Evolutionary conservation across 768 basidiomycete species (phyloP), one percentile per base, ranked within the genome.

Genomic region (Serendipita sp.): DNA sequence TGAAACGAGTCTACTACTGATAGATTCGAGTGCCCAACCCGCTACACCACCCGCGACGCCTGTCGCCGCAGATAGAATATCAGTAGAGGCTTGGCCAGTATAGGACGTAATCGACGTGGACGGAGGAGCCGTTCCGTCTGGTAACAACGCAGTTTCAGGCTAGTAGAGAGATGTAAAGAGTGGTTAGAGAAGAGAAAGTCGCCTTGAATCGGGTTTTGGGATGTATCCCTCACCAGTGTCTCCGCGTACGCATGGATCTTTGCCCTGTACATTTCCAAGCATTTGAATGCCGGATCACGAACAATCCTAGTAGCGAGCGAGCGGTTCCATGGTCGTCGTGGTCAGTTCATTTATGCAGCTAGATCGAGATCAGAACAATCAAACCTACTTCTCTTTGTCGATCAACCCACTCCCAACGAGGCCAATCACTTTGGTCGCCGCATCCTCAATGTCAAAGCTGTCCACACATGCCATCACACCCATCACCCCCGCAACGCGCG

Each of bases 241-340:
- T 79, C 79, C 1, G 86, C 89, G 67, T 96, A 80, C 5, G 75
- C 79, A 69, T 96, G 91, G 30, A 97, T 74, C 65, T 80, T 83
- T 71, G 88, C 89, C 65, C 95, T 76, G 69, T 96, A 93, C 53
- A 95, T 74, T 44, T 90, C 89, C 62, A 95, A 78, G 3, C 92
- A 87, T 72, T 89, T 95, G 78, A 95, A 97, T 1, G 90, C 95
- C 69, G 97, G 95, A 72, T 97, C 94, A 20, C 96, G 82, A 0
- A 98, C 95, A 4, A 90, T 72, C 67, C 95, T 98, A n/a, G n/a
- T n/a, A n/a, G n/a, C n/a, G n/a, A n/a, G n/a, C n/a, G n/a, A n/a
- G 67, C 0, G 7, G 30, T 38, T 38, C 34, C 34, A 34, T 11
- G 2, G 38, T 20, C 45, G 60, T 13, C 30, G 31, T 22, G 24